Evolutionary conservation across 2,329 filamentous ascomycete species (phyloP).

Genomic region (Helicocarpus griseus): DNA sequence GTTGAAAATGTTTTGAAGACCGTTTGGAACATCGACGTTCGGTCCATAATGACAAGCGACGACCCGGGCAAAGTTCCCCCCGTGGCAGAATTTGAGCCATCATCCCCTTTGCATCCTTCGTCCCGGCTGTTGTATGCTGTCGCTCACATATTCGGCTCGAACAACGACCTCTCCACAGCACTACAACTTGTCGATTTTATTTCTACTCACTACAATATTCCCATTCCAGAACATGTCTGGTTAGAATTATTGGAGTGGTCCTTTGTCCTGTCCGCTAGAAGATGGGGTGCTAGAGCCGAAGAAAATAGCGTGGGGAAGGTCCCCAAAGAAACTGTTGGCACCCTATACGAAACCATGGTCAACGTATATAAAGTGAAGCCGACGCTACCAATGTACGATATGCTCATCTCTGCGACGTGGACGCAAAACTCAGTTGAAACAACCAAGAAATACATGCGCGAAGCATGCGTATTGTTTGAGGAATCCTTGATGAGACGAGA

Average conservation of each 20-base stretch:
- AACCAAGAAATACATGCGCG: constrained; percentile 20
- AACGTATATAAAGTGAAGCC: constrained; percentile 49
- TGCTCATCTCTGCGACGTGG: constrained; percentile 23
- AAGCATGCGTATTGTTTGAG: constrained; percentile 22
- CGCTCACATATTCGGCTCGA: constrained; percentile 60
- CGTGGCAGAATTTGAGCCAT: constrained; percentile 32
- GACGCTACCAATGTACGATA: constrained; percentile 45
- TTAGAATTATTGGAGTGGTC: constrained; percentile 58
- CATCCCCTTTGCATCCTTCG: constrained; percentile 51
- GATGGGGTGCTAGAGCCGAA: constrained; percentile 25
- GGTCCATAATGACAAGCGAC: constrained; percentile 26
- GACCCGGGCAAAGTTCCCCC: constrained; percentile 24
- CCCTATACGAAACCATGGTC: constrained; percentile 52
- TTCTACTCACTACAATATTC: constrained; percentile 49
- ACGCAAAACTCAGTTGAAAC: constrained; percentile 11
- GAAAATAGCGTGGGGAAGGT: constrained; percentile 25
- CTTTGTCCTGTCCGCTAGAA: constrained; percentile 44
- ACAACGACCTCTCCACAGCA: constrained; percentile 51
- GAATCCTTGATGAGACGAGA: constrained; percentile 21
- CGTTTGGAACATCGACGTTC: constrained; percentile 47
- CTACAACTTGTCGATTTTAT: constrained; percentile 53
- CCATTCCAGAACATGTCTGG: constrained; percentile 53
- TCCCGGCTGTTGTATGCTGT: constrained; percentile 52
- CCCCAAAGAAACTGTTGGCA: constrained; percentile 35
- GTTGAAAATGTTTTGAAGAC: constrained; percentile 41